Base-by-base conservation (phyloP, 2,329 filamentous ascomycete species). In the Verruconis gallopava region DNA sequence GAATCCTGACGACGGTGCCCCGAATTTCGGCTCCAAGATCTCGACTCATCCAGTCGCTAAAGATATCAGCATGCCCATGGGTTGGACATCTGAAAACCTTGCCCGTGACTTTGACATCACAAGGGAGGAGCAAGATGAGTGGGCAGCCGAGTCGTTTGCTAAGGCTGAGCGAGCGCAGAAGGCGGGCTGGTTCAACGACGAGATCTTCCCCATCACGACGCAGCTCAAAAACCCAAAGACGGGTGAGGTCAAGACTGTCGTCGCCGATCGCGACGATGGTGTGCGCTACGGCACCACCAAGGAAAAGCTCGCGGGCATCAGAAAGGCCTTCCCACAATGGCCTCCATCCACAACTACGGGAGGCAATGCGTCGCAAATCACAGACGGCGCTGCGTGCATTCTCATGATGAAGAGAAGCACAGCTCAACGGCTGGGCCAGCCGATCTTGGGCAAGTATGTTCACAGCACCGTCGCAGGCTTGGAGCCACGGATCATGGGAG, bases 51-150 rank as follows among this genome's bases (percentile, higher is more conserved):
- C 77, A 49, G 81, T 91, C 58, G 75, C 88, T 17, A 83, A 83
- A 55, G 93, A 95, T 73, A 96, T 91, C 77, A 95, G 93, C 68
- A 89, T 96, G 3, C 80, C 86, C 59, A 96, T 96, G 89, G 89
- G 89, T 53, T 75, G 86, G 12, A 71, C 95, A 37, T 93, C 85
- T 21, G 91, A 98, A 66, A 65, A 89, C 56, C 95, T 96, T 88
- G 91, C 89, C 51, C 81, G 85, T 64, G 85, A 88, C 59, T 77
- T 81, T 54, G 69, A 72, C 45, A 76, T 96, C 56, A 56, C 68
- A 44, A 81, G 91, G 46, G 66, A 71, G 9, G 67, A 72, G 41
- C 91, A 96, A 65, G 91, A 98, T 60, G 75, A 76, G n/a, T 98
- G 96, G 61, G 91, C 91, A 9, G 89, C 89, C 13, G 65, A 71